Evolutionary conservation across 805 yeast genomes (phyloP), one percentile per base, ranked within the genome.

Genomic region (Suhomyces emberorum): DNA sequence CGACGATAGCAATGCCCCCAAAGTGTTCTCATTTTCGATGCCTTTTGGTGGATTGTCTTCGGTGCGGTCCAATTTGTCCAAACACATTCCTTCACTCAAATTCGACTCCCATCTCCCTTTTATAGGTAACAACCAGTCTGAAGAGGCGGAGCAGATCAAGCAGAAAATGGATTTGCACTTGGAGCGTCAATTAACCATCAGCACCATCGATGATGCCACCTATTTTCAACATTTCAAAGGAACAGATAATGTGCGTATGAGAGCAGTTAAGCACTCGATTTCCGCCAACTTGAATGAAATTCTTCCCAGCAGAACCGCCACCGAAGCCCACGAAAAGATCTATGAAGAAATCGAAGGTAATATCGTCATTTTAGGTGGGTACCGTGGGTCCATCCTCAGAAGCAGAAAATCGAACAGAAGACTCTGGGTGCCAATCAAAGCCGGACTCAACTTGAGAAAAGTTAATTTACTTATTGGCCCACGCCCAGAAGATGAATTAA

Each of bases 361-460:
- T 51, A 70, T 89, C 2, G 76, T 89, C 2, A 67, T 89, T 1
- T 41, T 89, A 57, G 96, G 96, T 4, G 97, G 97, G 0, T 89
- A 84, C 58, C 69, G 97, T 49, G 97, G 97, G 2, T 77, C 88
- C 30, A 75, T 83, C 4, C 61, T 89, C 35, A 57, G 91, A 29
- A 93, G 86, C 50, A 52, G 76, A 1, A 63, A 63, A 9, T 81
- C 95, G 0, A 59, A 69, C 10, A 76, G 80, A 41, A 65, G 91
- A 35, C 74, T 84, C 1, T 89, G 97, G 97, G 76, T 88, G 27
- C 96, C 97, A 0, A 53, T 83, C 4, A 83, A 84, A 49, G 96
- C 91, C 0, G 95, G 96, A 0, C 70, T 89, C 34, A 81, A 85
- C 47, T 64, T 88, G 19, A 66, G 81, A 15, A 83, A 79, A 49